phyloP scores from a whole-genome alignment of 2,329 filamentous ascomycete species.

The Incumbomyces delicatus region DNA sequence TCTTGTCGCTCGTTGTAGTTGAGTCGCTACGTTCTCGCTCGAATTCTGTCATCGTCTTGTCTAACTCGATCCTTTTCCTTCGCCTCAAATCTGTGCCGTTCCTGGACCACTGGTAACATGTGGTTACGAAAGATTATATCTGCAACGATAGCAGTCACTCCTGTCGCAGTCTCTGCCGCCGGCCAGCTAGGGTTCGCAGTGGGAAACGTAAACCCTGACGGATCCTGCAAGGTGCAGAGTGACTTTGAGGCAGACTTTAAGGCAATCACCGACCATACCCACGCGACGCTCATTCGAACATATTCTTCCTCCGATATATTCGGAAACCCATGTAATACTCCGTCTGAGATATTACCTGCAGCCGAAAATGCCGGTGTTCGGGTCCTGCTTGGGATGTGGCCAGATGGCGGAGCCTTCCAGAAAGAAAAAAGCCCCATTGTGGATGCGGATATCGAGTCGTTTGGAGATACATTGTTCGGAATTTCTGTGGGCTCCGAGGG shows the following conservation, averaged over 20 bases:
- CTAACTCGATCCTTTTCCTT: no score
- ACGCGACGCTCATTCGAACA: slow-evolving; percentile 50
- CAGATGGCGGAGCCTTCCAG: slow-evolving; percentile 54
- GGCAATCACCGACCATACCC: slow-evolving; percentile 42
- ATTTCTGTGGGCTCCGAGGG: slow-evolving; percentile 63
- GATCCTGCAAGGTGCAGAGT: slow-evolving; percentile 49
- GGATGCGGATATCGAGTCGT: slow-evolving; percentile 33
- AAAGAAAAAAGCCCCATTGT: slow-evolving; percentile 51
- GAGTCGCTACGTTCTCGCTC: not conserved
- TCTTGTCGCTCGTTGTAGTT: slow-evolving; percentile 8
- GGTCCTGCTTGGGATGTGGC: slow-evolving; percentile 63
- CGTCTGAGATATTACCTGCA: slow-evolving; percentile 53
- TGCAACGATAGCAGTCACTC: slow-evolving; percentile 33
- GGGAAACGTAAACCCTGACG: slow-evolving; percentile 53
- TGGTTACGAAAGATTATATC: slow-evolving; percentile 10
- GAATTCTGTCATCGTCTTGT: no score
- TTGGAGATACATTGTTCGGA: slow-evolving; percentile 52
- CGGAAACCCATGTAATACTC: slow-evolving; percentile 45
- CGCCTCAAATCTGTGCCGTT: no score
- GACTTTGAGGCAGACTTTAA: slow-evolving; percentile 61
- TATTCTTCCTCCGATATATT: slow-evolving; percentile 52
- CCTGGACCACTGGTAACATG: no score
- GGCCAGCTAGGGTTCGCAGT: slow-evolving; percentile 57
- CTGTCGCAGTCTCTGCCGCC: slow-evolving; percentile 40
- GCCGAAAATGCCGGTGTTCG: slow-evolving; percentile 56